Conservation (phyloP, 2,329 filamentous ascomycete species). For the Alternaria alternata region DNA sequence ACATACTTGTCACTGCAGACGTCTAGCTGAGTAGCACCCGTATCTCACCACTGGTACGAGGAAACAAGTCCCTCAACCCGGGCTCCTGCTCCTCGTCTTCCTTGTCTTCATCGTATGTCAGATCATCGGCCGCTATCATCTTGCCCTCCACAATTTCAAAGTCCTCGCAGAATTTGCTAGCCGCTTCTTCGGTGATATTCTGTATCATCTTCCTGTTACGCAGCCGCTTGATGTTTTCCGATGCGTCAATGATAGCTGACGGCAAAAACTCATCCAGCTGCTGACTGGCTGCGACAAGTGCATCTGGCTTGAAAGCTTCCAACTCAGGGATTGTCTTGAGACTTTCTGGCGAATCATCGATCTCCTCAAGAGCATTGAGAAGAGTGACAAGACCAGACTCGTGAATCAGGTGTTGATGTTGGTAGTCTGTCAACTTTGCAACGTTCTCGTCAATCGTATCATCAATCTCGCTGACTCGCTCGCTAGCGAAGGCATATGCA, state of each 20-base stretch:
- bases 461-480: conserved; percentile 64
- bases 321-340: conserved; percentile 64
- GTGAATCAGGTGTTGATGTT: conserved; percentile 75
- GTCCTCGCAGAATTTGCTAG: conserved; percentile 82
- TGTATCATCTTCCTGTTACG: conserved; percentile 76
- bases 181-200: conserved; percentile 81
- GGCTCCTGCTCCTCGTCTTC: conserved; percentile 50
- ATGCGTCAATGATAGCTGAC: conserved; percentile 90
- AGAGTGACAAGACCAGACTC: conserved; percentile 77
- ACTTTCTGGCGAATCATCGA: conserved; percentile 56
- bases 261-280: conserved; percentile 89
- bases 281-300: conserved; percentile 74
- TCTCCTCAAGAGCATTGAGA: conserved; percentile 63
- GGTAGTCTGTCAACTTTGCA: conserved; percentile 68
- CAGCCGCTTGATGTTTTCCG: conserved; percentile 78
- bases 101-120: conserved; percentile 47
- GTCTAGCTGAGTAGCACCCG: conserved; percentile 67
- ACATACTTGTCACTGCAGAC: conserved; percentile 1
- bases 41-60: conserved; percentile 70
- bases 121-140: conserved; percentile 67
- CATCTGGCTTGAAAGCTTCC: conserved; percentile 65
- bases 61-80: conserved; percentile 65
- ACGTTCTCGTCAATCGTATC: conserved; percentile 64
- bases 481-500: conserved; percentile 69
- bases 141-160: conserved; percentile 76